Evolutionary conservation across 1,139 yeast species (phyloP), one percentile per base, ranked within the genome.

Genomic region (Candida glucosophila): DNA sequence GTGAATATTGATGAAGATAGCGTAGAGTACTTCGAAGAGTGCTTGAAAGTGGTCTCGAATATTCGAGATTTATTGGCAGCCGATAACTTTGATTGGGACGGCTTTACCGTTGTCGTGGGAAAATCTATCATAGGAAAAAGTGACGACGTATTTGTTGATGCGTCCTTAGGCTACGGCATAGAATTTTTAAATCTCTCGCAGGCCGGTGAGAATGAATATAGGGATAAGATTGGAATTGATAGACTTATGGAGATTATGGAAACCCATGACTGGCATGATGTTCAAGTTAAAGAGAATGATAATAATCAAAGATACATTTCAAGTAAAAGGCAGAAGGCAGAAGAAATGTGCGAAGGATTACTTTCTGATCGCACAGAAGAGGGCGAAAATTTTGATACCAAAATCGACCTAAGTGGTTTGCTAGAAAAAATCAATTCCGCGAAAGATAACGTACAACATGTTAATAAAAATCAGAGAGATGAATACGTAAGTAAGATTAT

Each of bases 181-280:
- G 67, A 59, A 30, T 58, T 45, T 29, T 29, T 58, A 4, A 43
- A 47, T 27, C 40, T 53, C 13, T 32, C 38, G 20, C 38, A 38
- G 13, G 18, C 35, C 2, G 59, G 58, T 1, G 23, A 17, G 17
- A 52, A 52, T 31, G 57, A 52, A 29, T 54, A 27, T 27, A 37
- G 32, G 20, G 60, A 52, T 16, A 49, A 37, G 19, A 19, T 44
- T 4, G 61, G 60, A 1, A 40, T 32, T 17, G 55, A 52, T 26
- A 28, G 71, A 23, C 27, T 64, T 5, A 26, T 36, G 4, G 71
- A 64, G 31, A 32, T 64, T 11, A 31, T 64, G 7, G 57, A 63
- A 15, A 42, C 60, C 2, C 67, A 64, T 32, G 64, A 58, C 16
- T 64, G 71, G 71, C 32, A 38, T 10, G 41, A 46, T 22, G 39